Base-by-base conservation (phyloP, 805 yeast species). In the Yueomyces sinensis region DNA sequence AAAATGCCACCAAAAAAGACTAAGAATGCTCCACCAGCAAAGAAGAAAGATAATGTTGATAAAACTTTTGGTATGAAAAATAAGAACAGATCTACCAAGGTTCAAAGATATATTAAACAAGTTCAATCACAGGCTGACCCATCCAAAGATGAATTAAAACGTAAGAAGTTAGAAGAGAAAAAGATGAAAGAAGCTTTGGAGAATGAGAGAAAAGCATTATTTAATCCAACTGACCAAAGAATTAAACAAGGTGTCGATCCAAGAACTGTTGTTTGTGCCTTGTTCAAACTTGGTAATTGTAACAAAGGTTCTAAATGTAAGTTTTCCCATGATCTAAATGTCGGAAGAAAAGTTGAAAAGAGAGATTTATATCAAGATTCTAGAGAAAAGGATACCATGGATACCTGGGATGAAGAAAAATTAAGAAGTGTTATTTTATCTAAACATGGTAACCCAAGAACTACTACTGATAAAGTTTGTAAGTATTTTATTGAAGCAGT, bases 171-270 rank as follows among this genome's bases (percentile, higher is more conserved):
- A 7, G 84, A 77, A 32, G 94, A 82, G 58, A 87, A 82, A 69
- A 83, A 81, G 55, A 91, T 94, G 11, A 81, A 86, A 2, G 98
- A 89, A 43, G 77, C 72, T 30, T 96, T 95, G 30, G 82, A 80
- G 54, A 72, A 72, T 32, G 96, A 89, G 51, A 93, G 94, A 4
- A 78, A 83, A 13, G 78, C 80, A 14, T 60, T 89, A 31, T 71
- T 84, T 47, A 79, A 76, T 23, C 62, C 74, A 0, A 65, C 83
- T 33, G 79, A 72, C 36, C 96, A 83, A 56, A 84, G 83, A 54
- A 82, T 89, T 23, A 94, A 95, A 29, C 86, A 89, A 51, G 98
- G 98, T 35, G 96, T 86, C 39, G 97, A 91, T 61, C 98, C 98
- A 36, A 89, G 91, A 62, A 74, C 94, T 1, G 80, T 91, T 25